Evolutionary conservation across 2,329 filamentous ascomycete genomes (phyloP), one percentile per base, ranked within the genome.

Genomic region (Gremmenia infestans): DNA sequence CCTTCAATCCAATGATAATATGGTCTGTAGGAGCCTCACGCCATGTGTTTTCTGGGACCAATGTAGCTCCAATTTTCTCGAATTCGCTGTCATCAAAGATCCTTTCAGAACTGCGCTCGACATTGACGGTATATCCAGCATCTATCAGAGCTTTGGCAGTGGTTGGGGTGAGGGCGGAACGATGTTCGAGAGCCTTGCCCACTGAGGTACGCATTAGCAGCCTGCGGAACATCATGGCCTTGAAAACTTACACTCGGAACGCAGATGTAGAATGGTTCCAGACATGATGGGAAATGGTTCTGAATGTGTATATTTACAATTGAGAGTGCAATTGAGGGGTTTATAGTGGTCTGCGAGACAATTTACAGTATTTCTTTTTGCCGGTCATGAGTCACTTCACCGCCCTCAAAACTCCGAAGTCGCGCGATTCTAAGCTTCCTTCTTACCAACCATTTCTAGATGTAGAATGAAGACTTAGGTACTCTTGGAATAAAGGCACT

Each of bases 1-100:
- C 88, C 79, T 92, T 92, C 57, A 92, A 78, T 42, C 88, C 88
- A 56, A 91, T 73, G 58, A 92, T 85, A 66, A 91, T 82, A 68
- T 88, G 79, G 60, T 88, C 84, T 62, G 76, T 73, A 40, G 87
- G 84, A 1, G 83, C 87, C 56, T 87, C 76, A 53, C 78, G 76
- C 88, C 88, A 92, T 50, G 78, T 81, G 43, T 86, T 83, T 61
- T 83, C 80, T 14, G 81, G 78, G 14, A 91, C 82, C 22, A 91
- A 76, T 14, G 76, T 80, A 46, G 85, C 85, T 49, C 87, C 87
- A 35, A 80, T 78, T 56, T 78, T 74, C 71, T 80, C 77, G 64
- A 84, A 87, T 67, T 88, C 84, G 43, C 68, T 72, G 63, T 85
- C 81, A 35, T 81, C 75, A 62, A 81, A 86, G 66, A 90, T 89